A percentile compares a stretch with the other conserved stretches of the same genome.
Evolutionary conservation across 345 rosid genomes (phyloP).

Genomic region (Mercurialis annua): DNA sequence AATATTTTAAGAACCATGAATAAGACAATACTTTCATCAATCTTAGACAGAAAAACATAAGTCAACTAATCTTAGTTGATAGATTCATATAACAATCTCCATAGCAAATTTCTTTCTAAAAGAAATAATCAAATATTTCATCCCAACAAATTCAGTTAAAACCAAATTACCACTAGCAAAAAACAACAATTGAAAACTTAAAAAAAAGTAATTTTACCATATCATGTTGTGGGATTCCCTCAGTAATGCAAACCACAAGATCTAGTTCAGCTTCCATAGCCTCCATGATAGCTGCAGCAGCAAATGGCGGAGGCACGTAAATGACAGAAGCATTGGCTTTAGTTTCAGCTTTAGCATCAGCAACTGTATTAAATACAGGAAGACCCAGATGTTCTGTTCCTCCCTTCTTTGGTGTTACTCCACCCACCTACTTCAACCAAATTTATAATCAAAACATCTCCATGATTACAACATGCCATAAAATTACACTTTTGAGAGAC

Average conservation of each 20-base stretch:
- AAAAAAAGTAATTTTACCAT: slow-evolving; percentile 47
- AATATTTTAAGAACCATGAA: not conserved
- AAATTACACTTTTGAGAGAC: too few species aligned
- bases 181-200: not conserved
- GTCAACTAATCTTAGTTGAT: not conserved
- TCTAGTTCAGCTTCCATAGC: slow-evolving; percentile 87
- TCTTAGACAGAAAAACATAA: not conserved
- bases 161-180: not conserved
- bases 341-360: slow-evolving; percentile 93
- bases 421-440: slow-evolving; percentile 60
- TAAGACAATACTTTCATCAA: not conserved
- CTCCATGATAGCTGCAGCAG: slow-evolving; percentile 97
- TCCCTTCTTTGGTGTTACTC: slow-evolving; percentile 97
- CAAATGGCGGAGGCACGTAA: slow-evolving; percentile 96
- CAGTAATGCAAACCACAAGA: slow-evolving; percentile 88
- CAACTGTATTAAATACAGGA: slow-evolving; percentile 86
- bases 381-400: slow-evolving; percentile 96
- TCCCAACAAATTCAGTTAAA: not conserved
- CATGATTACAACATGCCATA: too few species aligned
- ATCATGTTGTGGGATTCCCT: slow-evolving; percentile 97
- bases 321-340: slow-evolving; percentile 94
- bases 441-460: too few species aligned
- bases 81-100: not conserved
- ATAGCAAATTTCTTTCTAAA: too few species aligned
- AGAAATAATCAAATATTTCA: too few species aligned